phyloP scores from a whole-genome alignment of 768 basidiomycete genomes.

The Auricularia sp. region DNA sequence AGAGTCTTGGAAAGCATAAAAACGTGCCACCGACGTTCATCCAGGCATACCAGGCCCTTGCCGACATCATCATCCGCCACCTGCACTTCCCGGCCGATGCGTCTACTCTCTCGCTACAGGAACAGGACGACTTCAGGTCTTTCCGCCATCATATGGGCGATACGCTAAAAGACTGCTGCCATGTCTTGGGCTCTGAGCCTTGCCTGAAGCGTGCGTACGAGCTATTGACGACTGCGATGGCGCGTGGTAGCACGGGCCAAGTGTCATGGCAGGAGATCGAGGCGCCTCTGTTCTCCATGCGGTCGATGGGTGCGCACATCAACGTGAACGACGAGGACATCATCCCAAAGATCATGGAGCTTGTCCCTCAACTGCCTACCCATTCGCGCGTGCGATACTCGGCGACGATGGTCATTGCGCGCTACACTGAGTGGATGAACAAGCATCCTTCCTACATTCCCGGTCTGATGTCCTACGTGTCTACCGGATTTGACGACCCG shows the following conservation, averaged over 20 bases:
- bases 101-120: constrained; percentile 58
- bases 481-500: constrained; percentile 74
- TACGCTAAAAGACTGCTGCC: constrained; percentile 96
- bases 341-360: constrained; percentile 93
- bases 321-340: constrained; percentile 72
- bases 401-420: constrained; percentile 84
- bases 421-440: constrained; percentile 96
- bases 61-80: constrained; percentile 79
- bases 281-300: constrained; percentile 93
- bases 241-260: constrained; percentile 27
- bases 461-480: constrained; percentile 83
- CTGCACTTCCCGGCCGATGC: constrained; percentile 82
- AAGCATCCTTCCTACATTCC: constrained; percentile 79
- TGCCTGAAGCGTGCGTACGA: constrained; percentile 78
- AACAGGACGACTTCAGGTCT: constrained; percentile 85
- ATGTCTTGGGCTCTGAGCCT: constrained; percentile 76
- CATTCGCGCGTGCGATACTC: constrained; percentile 94
- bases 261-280: constrained; percentile 94
- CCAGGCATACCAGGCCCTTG: constrained; percentile 75
- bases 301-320: constrained; percentile 95
- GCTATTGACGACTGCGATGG: constrained; percentile 64
- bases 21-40: constrained; percentile 66
- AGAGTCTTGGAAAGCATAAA: constrained; percentile 68
- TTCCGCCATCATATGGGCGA: constrained; percentile 99
- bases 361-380: constrained; percentile 78